A percentile compares a stretch with the other conserved stretches of the same genome.
Conservation (phyloP, 495 filamentous ascomycete genomes). For the Evernia prunastri region DNA sequence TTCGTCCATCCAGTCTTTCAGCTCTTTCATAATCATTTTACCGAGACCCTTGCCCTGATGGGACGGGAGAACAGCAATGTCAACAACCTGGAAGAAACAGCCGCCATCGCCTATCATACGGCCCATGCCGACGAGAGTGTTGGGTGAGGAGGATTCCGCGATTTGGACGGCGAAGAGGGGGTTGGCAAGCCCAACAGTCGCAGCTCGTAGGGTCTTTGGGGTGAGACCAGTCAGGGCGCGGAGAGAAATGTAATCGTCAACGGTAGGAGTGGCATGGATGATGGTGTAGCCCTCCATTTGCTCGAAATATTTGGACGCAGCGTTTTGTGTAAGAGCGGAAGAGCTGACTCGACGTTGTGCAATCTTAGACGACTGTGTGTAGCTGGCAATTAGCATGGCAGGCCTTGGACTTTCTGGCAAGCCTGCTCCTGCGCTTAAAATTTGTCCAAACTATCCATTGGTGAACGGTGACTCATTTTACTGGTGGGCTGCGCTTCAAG, state of each 20-base stretch:
- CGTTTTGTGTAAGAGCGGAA: not conserved
- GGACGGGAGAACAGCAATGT: slow-evolving; percentile 44
- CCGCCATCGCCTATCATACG: slow-evolving; percentile 48
- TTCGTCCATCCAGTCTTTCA: slow-evolving; percentile 37
- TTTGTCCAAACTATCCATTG: not conserved
- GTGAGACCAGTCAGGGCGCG: slow-evolving; percentile 14
- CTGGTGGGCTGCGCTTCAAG: not conserved
- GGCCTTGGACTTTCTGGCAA: not conserved
- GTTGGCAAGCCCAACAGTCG: slow-evolving; percentile 21
- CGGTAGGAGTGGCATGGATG: slow-evolving; percentile 4
- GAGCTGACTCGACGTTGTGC: not conserved
- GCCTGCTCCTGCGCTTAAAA: not conserved
- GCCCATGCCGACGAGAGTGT: slow-evolving; percentile 37
- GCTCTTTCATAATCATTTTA: slow-evolving; percentile 38
- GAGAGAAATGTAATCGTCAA: slow-evolving; percentile 14
- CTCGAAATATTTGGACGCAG: not conserved
- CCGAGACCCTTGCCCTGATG: slow-evolving; percentile 47
- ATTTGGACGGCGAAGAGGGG: slow-evolving; percentile 18
- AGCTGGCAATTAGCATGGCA: not conserved
- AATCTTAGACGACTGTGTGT: not conserved
- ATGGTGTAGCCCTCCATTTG: not conserved
- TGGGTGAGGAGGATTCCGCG: not conserved
- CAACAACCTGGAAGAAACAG: slow-evolving; percentile 49
- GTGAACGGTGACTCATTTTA: not conserved
- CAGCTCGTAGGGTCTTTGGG: slow-evolving; percentile 17